These are phyloP conservation scores for Yarrowia yakushimensis DNA, from an alignment of 805 yeast genomes.

Conservation along the genomic window DNA sequence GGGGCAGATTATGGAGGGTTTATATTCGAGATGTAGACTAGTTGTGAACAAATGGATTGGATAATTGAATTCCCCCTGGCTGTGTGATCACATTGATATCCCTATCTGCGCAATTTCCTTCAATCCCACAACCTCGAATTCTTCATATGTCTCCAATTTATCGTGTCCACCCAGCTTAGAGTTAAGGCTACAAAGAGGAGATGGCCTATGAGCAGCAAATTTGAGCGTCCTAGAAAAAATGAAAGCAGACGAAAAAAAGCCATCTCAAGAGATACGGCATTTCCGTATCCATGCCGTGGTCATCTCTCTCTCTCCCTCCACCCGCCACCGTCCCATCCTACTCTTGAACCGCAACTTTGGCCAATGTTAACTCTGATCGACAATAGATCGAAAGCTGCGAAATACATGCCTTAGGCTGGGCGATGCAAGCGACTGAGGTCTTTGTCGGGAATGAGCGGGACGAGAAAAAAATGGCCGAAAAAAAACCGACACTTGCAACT, in stretches of 20 bases:
- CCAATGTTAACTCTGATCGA: background rate
- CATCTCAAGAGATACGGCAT: too few species aligned
- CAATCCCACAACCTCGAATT: too few species aligned
- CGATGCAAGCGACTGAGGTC: background rate
- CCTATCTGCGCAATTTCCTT: background rate
- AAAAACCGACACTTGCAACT: too few species aligned
- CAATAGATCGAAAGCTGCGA: slow-evolving; percentile 20
- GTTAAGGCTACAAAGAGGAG: background rate
- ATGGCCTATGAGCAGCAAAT: background rate
- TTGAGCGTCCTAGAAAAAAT: too few species aligned
- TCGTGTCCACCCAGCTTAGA: background rate
- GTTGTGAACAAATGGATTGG: background rate
- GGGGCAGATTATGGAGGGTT: background rate
- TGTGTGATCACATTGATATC: background rate
- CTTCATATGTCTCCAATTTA: background rate
- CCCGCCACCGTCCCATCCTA: too few species aligned
- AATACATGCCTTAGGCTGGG: slow-evolving; percentile 2
- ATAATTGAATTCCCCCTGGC: background rate
- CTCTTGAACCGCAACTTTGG: too few species aligned
- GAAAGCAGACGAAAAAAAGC: too few species aligned
- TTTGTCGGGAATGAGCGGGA: background rate
- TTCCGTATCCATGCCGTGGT: too few species aligned
- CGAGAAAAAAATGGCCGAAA: too few species aligned
- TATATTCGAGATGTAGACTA: background rate
- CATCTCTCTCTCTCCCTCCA: too few species aligned